phyloP scores from a whole-genome alignment of 2,329 filamentous ascomycete genomes.

The Didymella pomorum region DNA sequence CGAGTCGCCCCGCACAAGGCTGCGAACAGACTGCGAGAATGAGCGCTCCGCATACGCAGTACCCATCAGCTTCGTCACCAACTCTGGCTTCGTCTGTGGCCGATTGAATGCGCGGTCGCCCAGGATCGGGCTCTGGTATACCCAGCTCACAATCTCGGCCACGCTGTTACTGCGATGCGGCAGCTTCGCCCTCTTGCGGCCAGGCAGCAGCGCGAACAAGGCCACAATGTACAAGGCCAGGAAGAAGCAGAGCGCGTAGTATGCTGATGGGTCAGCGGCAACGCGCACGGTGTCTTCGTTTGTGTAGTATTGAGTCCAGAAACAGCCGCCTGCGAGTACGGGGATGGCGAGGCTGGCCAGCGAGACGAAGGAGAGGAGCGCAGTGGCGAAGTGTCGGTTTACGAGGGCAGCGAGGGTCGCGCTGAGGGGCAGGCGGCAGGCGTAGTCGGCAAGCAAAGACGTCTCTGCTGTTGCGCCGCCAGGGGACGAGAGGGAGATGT shows the following conservation, averaged over 20 bases:
- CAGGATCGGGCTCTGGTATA: conserved; percentile 75
- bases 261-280: conserved; percentile 76
- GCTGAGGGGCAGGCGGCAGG: conserved; percentile 70
- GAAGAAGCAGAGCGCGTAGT: conserved; percentile 75
- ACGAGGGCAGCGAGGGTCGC: conserved; percentile 64
- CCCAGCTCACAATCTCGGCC: conserved; percentile 79
- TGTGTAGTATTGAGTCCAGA: conserved; percentile 73
- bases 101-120: conserved; percentile 77
- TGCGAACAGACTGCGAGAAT: conserved; percentile 38
- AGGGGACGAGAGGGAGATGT: conserved; percentile 67
- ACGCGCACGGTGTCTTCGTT: conserved; percentile 54
- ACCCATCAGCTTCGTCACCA: conserved; percentile 73
- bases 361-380: conserved; percentile 66
- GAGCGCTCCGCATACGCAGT: conserved; percentile 57
- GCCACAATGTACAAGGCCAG: conserved; percentile 74
- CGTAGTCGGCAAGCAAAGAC: conserved; percentile 75
- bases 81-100: conserved; percentile 70
- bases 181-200: conserved; percentile 68
- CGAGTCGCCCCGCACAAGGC: conserved; percentile 39
- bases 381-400: conserved; percentile 72
- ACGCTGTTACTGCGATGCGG: conserved; percentile 77
- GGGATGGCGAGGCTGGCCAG: conserved; percentile 69
- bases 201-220: conserved; percentile 65
- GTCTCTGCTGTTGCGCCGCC: conserved; percentile 69
- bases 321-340: conserved; percentile 72